Evolutionary conservation across 164 flowering plant genomes (phyloP).

Genomic region (Dillenia suffruticosa): DNA sequence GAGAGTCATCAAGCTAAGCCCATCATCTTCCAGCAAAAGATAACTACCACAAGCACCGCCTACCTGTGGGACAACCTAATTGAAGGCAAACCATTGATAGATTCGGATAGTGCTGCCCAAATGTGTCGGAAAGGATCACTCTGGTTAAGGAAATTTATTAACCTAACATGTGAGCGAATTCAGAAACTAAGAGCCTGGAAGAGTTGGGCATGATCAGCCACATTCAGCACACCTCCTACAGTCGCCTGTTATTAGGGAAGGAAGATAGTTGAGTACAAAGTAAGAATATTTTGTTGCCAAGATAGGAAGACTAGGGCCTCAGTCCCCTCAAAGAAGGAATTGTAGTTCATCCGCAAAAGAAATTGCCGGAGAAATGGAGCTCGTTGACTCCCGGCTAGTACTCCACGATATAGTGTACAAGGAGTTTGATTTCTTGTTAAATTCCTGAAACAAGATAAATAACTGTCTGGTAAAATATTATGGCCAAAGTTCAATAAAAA

Average conservation of each 20-base stretch:
- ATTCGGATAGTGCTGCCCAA: too few species aligned
- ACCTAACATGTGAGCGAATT: too few species aligned
- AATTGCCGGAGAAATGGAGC: conserved; percentile 93
- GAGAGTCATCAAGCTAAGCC: too few species aligned
- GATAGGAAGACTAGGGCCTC: background rate
- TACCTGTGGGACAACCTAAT: too few species aligned
- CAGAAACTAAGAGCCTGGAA: conserved; percentile 18
- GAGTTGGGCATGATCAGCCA: conserved; percentile 61
- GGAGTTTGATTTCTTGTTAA: conserved; percentile 96
- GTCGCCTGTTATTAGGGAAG: conserved; percentile 58
- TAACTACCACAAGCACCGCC: too few species aligned
- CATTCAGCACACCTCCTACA: conserved; percentile 87
- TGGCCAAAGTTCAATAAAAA: background rate
- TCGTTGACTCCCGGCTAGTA: conserved; percentile 95
- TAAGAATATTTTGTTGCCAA: background rate
- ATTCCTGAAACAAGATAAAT: conserved; percentile 52
- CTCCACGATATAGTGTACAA: conserved; percentile 92
- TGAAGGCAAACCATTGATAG: too few species aligned
- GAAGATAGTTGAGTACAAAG: background rate
- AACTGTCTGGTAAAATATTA: too few species aligned
- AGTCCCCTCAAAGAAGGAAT: conserved; percentile 93
- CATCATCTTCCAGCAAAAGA: too few species aligned
- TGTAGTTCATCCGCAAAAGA: conserved; percentile 85
- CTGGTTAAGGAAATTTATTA: too few species aligned
- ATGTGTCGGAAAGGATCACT: too few species aligned